A percentile compares a stretch with the other conserved stretches of the same genome.
Conservation (phyloP, 306 rosid genomes). For the Rosa multiflora region DNA sequence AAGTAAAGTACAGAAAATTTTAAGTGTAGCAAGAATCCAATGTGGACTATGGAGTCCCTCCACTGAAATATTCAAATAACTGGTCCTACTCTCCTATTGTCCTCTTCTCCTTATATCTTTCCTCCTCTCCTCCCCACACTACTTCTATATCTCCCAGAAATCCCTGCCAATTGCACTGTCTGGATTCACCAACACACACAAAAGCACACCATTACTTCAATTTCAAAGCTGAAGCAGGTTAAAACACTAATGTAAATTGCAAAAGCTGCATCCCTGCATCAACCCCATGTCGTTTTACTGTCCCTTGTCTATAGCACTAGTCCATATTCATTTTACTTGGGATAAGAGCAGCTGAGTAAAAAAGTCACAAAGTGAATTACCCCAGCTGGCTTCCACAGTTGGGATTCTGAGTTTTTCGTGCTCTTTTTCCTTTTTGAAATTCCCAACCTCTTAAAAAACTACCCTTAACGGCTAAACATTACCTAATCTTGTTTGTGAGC, state of each 20-base stretch:
- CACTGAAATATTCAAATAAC: not conserved
- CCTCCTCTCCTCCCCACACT: not conserved
- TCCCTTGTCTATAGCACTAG: conserved; percentile 11
- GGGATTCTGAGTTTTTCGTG: not conserved
- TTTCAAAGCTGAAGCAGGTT: not conserved
- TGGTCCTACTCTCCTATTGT: conserved; percentile 6
- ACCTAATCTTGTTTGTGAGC: not conserved
- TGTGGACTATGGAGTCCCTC: not conserved
- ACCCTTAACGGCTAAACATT: not conserved
- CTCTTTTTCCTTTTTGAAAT: conserved; percentile 12
- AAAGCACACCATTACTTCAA: not conserved
- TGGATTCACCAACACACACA: not conserved
- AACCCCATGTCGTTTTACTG: conserved; percentile 32
- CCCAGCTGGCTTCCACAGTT: not conserved
- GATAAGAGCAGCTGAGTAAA: not conserved
- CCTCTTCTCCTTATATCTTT: not conserved
- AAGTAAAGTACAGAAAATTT: not conserved
- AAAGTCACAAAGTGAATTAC: conserved; percentile 9
- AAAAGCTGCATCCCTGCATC: conserved; percentile 34
- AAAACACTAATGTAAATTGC: conserved; percentile 13
- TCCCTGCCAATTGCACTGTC: conserved; percentile 8
- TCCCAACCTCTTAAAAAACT: conserved; percentile 18
- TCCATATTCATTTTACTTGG: not conserved
- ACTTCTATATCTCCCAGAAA: conserved; percentile 13
- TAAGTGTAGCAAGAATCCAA: not conserved